phyloP scores from a whole-genome alignment of 352 stramenopile species.

The Phytophthora agathidicida region DNA sequence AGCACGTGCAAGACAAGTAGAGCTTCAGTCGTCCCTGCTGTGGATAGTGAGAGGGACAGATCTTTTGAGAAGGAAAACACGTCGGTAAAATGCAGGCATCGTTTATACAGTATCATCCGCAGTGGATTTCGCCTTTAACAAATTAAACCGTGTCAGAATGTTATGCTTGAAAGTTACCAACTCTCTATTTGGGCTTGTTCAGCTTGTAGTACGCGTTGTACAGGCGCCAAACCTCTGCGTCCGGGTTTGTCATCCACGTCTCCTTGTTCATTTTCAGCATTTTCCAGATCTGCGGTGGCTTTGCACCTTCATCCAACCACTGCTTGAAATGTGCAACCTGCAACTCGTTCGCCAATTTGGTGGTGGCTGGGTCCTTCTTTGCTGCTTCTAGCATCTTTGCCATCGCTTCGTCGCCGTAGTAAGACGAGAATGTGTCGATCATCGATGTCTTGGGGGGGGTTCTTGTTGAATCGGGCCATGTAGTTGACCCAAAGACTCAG shows the following conservation, averaged over 20 bases:
- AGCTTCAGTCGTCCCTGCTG: background rate
- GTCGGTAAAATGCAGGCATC: too few species aligned
- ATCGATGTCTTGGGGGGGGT: too few species aligned
- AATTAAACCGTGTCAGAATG: too few species aligned
- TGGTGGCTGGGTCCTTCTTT: background rate
- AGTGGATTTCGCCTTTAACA: too few species aligned
- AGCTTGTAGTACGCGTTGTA: slow-evolving; percentile 4
- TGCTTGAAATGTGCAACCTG: background rate
- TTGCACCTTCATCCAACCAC: background rate
- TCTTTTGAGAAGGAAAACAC: too few species aligned
- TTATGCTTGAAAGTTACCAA: too few species aligned
- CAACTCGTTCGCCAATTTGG: background rate
- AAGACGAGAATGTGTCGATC: background rate
- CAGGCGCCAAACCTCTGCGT: slow-evolving; percentile 1
- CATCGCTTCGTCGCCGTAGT: background rate
- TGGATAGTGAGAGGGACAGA: too few species aligned
- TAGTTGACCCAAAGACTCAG: background rate
- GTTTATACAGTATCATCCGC: too few species aligned
- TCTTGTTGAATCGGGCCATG: background rate
- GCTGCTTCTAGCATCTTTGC: slow-evolving; percentile 2
- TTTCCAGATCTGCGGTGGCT: background rate
- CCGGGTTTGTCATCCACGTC: slow-evolving; percentile 5
- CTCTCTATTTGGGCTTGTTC: background rate
- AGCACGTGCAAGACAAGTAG: slow-evolving; percentile 10
- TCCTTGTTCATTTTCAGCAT: slow-evolving; percentile 11